Evolutionary conservation across 129 eudicot species (phyloP), one percentile per base, ranked within the genome.

Genomic region (Artemisia annua): DNA sequence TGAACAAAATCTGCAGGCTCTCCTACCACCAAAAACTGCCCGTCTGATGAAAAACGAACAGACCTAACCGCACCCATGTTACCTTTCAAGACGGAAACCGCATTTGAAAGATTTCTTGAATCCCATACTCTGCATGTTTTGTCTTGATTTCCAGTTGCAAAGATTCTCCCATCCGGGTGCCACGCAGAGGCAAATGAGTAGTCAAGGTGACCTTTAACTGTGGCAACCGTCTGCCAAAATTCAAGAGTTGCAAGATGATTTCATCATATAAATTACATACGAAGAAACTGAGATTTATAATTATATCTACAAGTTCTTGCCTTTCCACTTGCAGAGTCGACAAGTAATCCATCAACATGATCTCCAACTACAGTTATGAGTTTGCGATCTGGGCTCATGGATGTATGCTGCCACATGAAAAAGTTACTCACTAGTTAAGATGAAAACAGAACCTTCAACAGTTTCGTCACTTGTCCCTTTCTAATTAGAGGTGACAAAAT

Each of bases 1-100:
- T 92, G 98, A 50, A 92, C 98, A 51, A 92, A 92, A 69, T 92
- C 98, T 48, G 95, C 98, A 15, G 96, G 96, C 39, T 92, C 96
- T 1, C 90, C 96, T 68, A 83, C 82, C 53, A 83, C 96, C 82
- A 92, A 65, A 68, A 83, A 92, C 74, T 81, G 88, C 14, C 95
- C 96, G 61, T 89, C 88, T n/a, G 91, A 78, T 24, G 98, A 82
- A 71, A 81, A 92, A 11, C 92, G 92, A 73, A 89, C 83, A 0
- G 98, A 92, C 35, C 98, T 79, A 50, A 87, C 81, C 0, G 98
- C 95, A 6, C 98, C 98, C 79, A 92, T 80, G 79, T 92, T 92
- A 6, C 98, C 98, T 70, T 87, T 89, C 12, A 92, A 86, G 44
- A 87, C 83, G 3, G 87, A 81, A 5, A 78, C 70, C 0, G 98